Evolutionary conservation across 2,329 filamentous ascomycete genomes (phyloP), one percentile per base, ranked within the genome.

Genomic region (Aaosphaeria pasadenensis): DNA sequence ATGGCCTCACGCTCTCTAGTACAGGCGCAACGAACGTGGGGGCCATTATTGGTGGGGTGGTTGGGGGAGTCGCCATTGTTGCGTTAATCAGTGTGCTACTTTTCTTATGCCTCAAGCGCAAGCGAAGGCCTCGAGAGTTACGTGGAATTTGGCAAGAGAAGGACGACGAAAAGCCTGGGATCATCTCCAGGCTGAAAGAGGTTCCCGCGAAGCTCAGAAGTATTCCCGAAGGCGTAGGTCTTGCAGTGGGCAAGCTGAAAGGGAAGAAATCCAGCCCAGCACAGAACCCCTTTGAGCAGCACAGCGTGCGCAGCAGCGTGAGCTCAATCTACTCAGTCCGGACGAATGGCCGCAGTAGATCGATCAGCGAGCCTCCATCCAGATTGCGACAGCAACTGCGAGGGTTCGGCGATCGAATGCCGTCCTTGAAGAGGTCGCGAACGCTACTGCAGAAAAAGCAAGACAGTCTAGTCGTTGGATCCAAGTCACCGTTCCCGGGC

Each of bases 11-110:
- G 17, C 52, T 54, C 17, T 46, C 13, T 43, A 42, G 41, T 11
- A 24, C 17, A 24, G 53, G 54, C 5, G 46, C 55, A 42, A 52
- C 54, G 4, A 63, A 67, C 36, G 56, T 69, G 24, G 63, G 59
- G 30, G 55, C 57, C n/a, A 63, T 71, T 32, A 59, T 63, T 28
- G 67, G 67, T 40, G 67, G 64, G 4, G 61, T 66, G n/a, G 49
- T 68, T 17, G 67, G 66, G 30, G 66, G 66, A 4, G 56, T 71
- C 11, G 55, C 60, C n/a, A 63, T 50, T 5, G 55, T 71, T 17
- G 63, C 61, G 9, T 31, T 69, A 7, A 58, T 71, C 40, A 57
- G 59, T 45, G 57, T 47, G 5, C 43, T 71, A 13, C 47, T 71
- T 9, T 69, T 70, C 49, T 54, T 68, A 36, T 68, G 59, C 47